Conservation (phyloP, 1,284 basidiomycete species). For the Tilletia caries region DNA sequence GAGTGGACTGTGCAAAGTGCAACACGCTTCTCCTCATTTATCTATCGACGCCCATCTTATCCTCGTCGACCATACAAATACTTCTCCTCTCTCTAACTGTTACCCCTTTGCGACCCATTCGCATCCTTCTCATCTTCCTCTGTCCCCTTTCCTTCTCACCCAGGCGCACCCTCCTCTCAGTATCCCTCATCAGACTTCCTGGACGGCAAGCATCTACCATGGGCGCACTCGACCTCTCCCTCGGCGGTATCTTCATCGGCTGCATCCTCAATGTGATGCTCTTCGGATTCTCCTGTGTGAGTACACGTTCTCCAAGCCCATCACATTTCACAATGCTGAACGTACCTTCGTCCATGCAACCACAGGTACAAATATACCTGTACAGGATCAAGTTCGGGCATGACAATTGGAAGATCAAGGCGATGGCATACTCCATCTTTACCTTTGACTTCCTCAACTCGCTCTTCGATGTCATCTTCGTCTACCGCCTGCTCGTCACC, state of each 20-base stretch:
- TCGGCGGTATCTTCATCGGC: constrained; percentile 47
- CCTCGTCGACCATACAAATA: too few species aligned
- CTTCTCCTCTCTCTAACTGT: too few species aligned
- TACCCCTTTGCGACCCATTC: too few species aligned
- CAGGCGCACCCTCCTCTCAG: too few species aligned
- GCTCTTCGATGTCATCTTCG: constrained; percentile 36
- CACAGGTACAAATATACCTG: constrained; percentile 13
- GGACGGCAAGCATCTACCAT: not conserved
- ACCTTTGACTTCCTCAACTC: constrained; percentile 37
- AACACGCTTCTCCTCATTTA: too few species aligned
- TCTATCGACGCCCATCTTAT: too few species aligned
- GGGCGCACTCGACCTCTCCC: constrained; percentile 19
- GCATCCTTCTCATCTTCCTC: too few species aligned
- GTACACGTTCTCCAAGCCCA: constrained; percentile 33
- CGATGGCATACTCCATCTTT: constrained; percentile 36
- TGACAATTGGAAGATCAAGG: constrained; percentile 28
- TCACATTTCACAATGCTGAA: not conserved
- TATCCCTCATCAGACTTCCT: too few species aligned
- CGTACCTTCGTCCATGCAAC: not conserved
- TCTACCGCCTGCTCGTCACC: constrained; percentile 43
- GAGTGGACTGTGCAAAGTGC: too few species aligned
- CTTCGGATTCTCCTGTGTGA: constrained; percentile 32
- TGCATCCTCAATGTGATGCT: constrained; percentile 45
- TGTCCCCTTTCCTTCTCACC: too few species aligned
- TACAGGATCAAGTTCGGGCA: constrained; percentile 29